Evolutionary conservation across 2,329 filamentous ascomycete species (phyloP), one percentile per base, ranked within the genome.

Genomic region (Pseudogymnoascus sp.): DNA sequence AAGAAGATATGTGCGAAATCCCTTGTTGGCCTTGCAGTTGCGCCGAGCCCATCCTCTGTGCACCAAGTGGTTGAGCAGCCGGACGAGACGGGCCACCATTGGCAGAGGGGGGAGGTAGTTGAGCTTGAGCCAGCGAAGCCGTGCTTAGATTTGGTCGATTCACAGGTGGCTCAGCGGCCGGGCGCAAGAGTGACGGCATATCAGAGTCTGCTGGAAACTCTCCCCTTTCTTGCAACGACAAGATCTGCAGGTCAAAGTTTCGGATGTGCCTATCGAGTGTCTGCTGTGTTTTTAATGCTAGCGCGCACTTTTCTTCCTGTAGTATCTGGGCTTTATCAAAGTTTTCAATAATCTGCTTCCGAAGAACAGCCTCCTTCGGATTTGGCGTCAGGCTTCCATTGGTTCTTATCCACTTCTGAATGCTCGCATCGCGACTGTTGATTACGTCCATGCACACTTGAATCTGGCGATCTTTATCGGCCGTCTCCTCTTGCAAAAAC

Each of bases 401-500:
- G 15, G 83, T 77, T 69, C 89, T 90, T 73, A 93, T 90, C 79
- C 86, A 92, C 75, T 89, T 91, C 72, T 95, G 90, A 41, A 94
- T 85, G 70, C 86, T 86, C 61, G 76, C 81, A 71, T 95, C 90
- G 66, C 87, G 86, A 63, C 88, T 85, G 41, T 85, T 83, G 70
- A 92, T 90, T 66, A 83, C 81, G 65, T 84, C 81, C 63, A 87
- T 79, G 71, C 87, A 87, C 58, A 90, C 86, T 70, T 84, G 79
- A 67, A 90, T 88, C 66, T 85, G 81, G 59, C 84, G 81, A 72
- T 95, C 90, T 74, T 92, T 93, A 72, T 90, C 87, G 71, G 86
- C 81, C 66, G 93, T 90, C 75, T 94, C 90, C 71, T 92, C 90
- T 70, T 92, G 88, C 65, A 93, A 81, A 76, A 92, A 92, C 17